Evolutionary conservation across 805 yeast genomes (phyloP).

Genomic region (Pichia eremophila): DNA sequence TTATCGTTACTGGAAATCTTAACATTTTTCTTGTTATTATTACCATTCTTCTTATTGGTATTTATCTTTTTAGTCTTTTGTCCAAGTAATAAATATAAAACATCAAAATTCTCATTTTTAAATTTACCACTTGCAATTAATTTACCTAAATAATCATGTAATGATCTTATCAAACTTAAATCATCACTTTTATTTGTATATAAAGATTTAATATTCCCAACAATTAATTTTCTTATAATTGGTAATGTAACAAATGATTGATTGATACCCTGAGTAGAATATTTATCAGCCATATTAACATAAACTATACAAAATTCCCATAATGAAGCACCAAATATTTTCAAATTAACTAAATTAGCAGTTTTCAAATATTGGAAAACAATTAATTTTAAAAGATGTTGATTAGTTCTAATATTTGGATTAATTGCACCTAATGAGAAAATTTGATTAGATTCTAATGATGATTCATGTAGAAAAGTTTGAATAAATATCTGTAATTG

Average conservation of each 20-base stretch:
- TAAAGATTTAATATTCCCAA: slow-evolving; percentile 42
- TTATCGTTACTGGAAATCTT: slow-evolving; percentile 9
- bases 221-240: slow-evolving; percentile 42
- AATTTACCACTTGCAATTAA: slow-evolving; percentile 41
- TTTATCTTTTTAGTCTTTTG: slow-evolving; percentile 17
- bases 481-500: slow-evolving; percentile 49
- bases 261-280: slow-evolving; percentile 12
- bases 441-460: slow-evolving; percentile 50
- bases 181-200: slow-evolving; percentile 42
- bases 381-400: slow-evolving; percentile 35
- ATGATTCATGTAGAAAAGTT: slow-evolving; percentile 49
- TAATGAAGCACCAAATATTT: slow-evolving; percentile 46
- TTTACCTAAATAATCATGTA: slow-evolving; percentile 46
- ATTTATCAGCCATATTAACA: slow-evolving; percentile 28
- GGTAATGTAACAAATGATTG: slow-evolving; percentile 24
- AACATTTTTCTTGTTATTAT: slow-evolving; percentile 8
- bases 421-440: slow-evolving; percentile 66
- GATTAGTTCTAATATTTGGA: slow-evolving; percentile 52
- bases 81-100: slow-evolving; percentile 40
- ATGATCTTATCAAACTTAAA: slow-evolving; percentile 31
- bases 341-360: slow-evolving; percentile 47
- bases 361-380: slow-evolving; percentile 43
- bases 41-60: slow-evolving; percentile 9
- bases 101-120: slow-evolving; percentile 34
- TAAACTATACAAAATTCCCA: slow-evolving; percentile 61